These are phyloP conservation scores for Nothomitra cinnamomea DNA, from an alignment of 2,329 filamentous ascomycete species.

Conservation along the genomic window DNA sequence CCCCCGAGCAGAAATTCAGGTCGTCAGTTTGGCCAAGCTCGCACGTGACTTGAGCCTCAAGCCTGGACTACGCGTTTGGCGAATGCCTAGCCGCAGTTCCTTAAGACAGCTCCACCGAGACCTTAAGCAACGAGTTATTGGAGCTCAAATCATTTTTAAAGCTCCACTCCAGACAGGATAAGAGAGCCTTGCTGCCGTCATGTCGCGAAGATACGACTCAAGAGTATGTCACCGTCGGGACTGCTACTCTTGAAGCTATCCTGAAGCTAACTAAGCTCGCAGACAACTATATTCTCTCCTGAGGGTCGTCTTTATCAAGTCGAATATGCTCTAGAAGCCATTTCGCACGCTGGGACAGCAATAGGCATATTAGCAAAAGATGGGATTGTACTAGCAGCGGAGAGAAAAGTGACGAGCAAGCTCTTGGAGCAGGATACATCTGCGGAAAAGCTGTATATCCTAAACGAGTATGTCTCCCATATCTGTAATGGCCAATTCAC, in stretches of 20 bases:
- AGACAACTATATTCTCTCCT: slow-evolving; percentile 99
- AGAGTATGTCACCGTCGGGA: slow-evolving; percentile 43
- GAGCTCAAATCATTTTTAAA: neutral
- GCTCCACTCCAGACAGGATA: neutral
- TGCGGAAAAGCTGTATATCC: slow-evolving; percentile 97
- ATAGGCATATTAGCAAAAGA: slow-evolving; percentile 94
- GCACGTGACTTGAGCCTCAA: neutral
- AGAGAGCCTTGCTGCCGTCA: slow-evolving; percentile 26
- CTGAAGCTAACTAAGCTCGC: slow-evolving; percentile 14
- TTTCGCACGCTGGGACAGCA: slow-evolving; percentile 93
- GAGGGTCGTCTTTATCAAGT: slow-evolving; percentile 98
- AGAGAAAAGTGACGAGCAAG: slow-evolving; percentile 99
- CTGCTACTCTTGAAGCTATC: slow-evolving; percentile 8
- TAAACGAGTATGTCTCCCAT: slow-evolving; percentile 64
- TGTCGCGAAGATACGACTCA: slow-evolving; percentile 97
- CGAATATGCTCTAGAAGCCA: slow-evolving; percentile 97
- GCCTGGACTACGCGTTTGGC: neutral
- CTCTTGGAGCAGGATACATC: slow-evolving; percentile 97
- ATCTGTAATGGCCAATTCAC: slow-evolving; percentile 7
- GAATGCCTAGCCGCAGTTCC: neutral
- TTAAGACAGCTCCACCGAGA: neutral
- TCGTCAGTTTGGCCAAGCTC: neutral
- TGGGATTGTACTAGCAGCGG: slow-evolving; percentile 93
- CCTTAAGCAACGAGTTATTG: neutral
- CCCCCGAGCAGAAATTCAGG: no score